Evolutionary conservation across 257 asterid genomes (phyloP).

Genomic region (Solanum virginianum): DNA sequence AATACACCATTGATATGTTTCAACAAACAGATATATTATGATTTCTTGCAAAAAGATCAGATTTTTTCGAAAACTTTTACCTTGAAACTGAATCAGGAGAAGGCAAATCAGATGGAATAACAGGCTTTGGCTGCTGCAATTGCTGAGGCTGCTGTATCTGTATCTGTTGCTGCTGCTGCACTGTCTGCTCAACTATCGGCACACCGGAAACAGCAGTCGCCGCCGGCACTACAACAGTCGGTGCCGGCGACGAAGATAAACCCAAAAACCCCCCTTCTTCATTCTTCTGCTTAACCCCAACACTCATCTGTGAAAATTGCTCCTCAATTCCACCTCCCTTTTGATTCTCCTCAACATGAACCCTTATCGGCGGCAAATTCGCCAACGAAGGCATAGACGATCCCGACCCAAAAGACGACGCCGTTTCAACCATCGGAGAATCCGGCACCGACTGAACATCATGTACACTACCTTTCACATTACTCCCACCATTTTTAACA

Average conservation of each 20-base stretch:
- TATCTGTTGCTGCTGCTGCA: background rate
- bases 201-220: background rate
- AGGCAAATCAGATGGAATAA: background rate
- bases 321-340: conserved; percentile 73
- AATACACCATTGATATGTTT: background rate
- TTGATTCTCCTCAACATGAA: conserved; percentile 52
- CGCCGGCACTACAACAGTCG: background rate
- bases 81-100: conserved; percentile 10
- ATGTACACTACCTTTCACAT: conserved; percentile 17
- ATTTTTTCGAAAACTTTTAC: background rate
- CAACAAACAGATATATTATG: background rate
- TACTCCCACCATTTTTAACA: conserved; percentile 19
- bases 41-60: background rate
- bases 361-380: conserved; percentile 74
- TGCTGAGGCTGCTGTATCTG: background rate
- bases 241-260: background rate
- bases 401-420: conserved; percentile 82
- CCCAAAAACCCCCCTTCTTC: conserved; percentile 34
- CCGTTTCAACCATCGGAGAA: conserved; percentile 69
- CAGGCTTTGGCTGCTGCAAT: background rate
- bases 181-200: background rate
- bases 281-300: conserved; percentile 30
- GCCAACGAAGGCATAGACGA: conserved; percentile 62
- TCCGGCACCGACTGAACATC: conserved; percentile 77
- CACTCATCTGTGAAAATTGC: conserved; percentile 51